These are phyloP conservation scores for Alectoria sarmentosa DNA, from an alignment of 495 filamentous ascomycete genomes.

Conservation along the genomic window DNA sequence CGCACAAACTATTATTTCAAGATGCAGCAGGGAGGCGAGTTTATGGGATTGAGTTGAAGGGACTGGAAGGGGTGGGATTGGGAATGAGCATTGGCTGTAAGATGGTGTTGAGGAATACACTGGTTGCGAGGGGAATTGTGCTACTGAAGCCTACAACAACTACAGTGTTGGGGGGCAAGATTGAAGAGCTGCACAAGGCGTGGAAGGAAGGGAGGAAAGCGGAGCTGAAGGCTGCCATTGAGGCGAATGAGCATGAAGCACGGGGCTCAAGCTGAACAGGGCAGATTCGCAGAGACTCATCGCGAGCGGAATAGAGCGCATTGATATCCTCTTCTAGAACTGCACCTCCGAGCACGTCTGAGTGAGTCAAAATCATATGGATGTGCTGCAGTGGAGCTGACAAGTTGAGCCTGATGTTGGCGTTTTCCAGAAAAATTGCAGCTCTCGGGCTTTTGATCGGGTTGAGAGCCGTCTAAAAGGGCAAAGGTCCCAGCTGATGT, in stretches of 20 bases:
- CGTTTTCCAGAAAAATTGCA: not conserved
- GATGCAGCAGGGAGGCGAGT: constrained; percentile 64
- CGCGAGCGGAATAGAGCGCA: not conserved
- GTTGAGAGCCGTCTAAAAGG: not conserved
- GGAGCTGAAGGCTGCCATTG: constrained; percentile 55
- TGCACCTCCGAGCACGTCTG: not conserved
- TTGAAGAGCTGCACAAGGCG: constrained; percentile 67
- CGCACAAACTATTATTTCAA: constrained; percentile 76
- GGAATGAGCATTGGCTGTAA: constrained; percentile 74
- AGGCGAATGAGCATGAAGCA: constrained; percentile 26
- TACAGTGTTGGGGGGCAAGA: constrained; percentile 74
- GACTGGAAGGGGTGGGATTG: constrained; percentile 56
- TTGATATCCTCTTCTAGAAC: not conserved
- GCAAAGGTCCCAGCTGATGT: not conserved
- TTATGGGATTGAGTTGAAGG: constrained; percentile 65
- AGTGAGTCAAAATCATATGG: not conserved
- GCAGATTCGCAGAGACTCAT: not conserved
- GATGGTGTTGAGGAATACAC: constrained; percentile 57
- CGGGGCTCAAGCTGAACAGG: not conserved
- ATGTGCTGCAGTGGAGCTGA: not conserved
- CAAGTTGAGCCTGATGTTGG: not conserved
- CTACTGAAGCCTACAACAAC: constrained; percentile 61
- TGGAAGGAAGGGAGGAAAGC: constrained; percentile 72
- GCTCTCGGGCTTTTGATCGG: not conserved
- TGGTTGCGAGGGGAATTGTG: constrained; percentile 69